Conservation (phyloP, 2,329 filamentous ascomycete genomes). For the Trichoderma sp. region DNA sequence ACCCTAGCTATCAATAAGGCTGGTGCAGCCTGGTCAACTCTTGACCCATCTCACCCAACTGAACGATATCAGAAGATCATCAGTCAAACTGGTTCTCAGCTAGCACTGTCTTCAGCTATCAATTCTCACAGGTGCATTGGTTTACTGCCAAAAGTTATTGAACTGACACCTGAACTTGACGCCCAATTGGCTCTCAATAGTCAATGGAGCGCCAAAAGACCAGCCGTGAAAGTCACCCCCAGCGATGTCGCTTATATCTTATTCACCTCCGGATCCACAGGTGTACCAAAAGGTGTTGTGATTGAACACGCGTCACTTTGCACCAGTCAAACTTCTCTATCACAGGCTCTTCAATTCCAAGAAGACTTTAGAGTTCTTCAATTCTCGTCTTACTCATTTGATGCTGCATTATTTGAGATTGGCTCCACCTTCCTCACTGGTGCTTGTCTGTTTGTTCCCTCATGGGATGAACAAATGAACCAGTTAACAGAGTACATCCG, state of each 20-base stretch:
- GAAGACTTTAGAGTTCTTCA: slow-evolving; percentile 1
- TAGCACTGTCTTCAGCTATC: neutral
- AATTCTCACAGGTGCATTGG: neutral
- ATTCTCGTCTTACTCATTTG: slow-evolving; percentile 11
- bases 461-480: slow-evolving; percentile 11
- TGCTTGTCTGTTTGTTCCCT: slow-evolving; percentile 12
- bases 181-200: neutral
- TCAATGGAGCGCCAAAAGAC: neutral
- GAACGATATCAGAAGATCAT: slow-evolving; percentile 9
- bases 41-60: slow-evolving; percentile 7
- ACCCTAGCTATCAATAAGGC: slow-evolving; percentile 16
- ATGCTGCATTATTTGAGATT: slow-evolving; percentile 3
- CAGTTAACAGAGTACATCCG: neutral
- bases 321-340: slow-evolving; percentile 5
- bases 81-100: slow-evolving; percentile 1
- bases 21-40: slow-evolving; percentile 12
- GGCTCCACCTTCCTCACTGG: neutral
- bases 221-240: neutral
- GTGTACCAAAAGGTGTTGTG: slow-evolving; percentile 55
- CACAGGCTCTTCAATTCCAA: neutral
- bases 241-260: slow-evolving; percentile 45
- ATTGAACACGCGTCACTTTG: slow-evolving; percentile 24
- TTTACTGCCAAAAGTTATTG: neutral
- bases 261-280: slow-evolving; percentile 59
- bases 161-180: slow-evolving; percentile 5